Conservation (phyloP, 2,329 filamentous ascomycete species). For the Monosporascus ibericus region DNA sequence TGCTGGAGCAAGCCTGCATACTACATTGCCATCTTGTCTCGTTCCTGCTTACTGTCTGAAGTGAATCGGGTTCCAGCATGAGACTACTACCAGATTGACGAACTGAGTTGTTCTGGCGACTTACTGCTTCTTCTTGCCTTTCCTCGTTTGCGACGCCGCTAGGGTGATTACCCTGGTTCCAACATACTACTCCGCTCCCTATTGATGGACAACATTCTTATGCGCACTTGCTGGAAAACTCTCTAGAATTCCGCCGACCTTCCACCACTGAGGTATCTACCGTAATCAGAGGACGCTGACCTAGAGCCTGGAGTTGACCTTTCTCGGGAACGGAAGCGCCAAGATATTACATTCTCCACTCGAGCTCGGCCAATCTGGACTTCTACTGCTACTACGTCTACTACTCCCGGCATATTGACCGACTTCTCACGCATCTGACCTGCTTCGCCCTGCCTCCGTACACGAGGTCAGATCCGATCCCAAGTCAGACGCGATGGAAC, state of each 20-base stretch:
- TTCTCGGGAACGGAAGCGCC: neutral
- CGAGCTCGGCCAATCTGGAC: neutral
- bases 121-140: neutral
- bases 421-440: neutral
- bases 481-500: conserved; percentile 31
- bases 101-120: neutral
- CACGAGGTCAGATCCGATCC: neutral
- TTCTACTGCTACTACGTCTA: neutral
- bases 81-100: neutral
- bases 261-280: too few species aligned
- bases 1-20: too few species aligned
- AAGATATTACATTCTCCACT: neutral
- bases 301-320: neutral
- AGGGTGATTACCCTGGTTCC: too few species aligned
- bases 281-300: neutral
- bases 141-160: neutral
- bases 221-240: neutral
- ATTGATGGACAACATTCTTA: neutral
- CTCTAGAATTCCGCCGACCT: too few species aligned
- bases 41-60: neutral
- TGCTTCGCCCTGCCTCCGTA: neutral
- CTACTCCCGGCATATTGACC: neutral
- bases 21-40: too few species aligned
- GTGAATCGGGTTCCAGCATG: neutral
- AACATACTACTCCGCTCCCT: too few species aligned